A percentile compares a stretch with the other conserved stretches of the same genome.
These are phyloP conservation scores for Dunaliella sp. DNA, from an alignment of 139 green algal genomes.

Conservation along the genomic window DNA sequence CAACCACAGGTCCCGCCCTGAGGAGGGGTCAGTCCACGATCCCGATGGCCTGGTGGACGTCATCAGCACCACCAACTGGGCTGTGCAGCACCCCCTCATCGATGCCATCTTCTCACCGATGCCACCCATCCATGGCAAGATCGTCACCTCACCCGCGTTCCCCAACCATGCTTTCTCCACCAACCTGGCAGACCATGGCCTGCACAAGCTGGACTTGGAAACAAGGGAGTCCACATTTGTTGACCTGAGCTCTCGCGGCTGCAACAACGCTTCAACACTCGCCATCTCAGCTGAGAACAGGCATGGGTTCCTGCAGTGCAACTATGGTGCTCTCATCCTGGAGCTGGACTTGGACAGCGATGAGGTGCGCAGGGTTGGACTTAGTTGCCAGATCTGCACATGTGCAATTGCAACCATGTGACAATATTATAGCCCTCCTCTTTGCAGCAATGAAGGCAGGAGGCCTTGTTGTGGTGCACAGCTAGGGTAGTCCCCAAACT, in stretches of 20 bases:
- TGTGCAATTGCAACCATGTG: too few relatives aligned
- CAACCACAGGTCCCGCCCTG: not conserved
- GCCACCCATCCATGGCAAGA: not conserved
- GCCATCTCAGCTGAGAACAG: not conserved
- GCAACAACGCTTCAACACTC: not conserved
- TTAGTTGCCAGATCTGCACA: too few relatives aligned
- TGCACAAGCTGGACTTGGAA: not conserved
- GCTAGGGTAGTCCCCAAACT: too few relatives aligned
- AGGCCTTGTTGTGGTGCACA: too few relatives aligned
- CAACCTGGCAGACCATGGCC: not conserved
- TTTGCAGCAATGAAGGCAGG: too few relatives aligned
- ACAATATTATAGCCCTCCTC: too few relatives aligned
- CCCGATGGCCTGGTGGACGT: not conserved
- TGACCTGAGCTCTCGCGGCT: not conserved
- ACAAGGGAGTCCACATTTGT: not conserved
- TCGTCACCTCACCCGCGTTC: not conserved
- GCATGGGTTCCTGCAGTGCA: not conserved
- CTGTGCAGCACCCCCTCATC: not conserved
- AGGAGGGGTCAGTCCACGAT: not conserved
- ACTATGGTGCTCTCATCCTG: not conserved
- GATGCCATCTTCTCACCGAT: not conserved
- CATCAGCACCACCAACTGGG: not conserved
- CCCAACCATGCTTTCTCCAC: not conserved
- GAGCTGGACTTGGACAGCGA: not conserved
- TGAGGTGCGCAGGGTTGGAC: too few relatives aligned